phyloP scores from a whole-genome alignment of 2,329 filamentous ascomycete species.

The Aspergillus candidus region DNA sequence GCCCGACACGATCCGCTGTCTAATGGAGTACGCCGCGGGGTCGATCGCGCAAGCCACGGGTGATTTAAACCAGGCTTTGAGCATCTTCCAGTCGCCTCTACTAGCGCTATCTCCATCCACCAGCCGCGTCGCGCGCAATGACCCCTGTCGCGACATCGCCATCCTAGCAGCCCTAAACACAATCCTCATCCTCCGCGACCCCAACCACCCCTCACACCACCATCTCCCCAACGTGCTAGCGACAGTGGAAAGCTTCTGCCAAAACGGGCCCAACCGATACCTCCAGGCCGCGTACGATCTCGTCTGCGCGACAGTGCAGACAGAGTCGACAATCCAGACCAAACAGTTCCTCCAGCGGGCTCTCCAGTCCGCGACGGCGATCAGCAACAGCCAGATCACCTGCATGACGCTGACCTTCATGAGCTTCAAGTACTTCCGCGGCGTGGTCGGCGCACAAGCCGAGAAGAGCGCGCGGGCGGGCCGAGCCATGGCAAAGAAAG shows the following conservation, averaged over 20 bases:
- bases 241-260: constrained; percentile 61
- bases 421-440: constrained; percentile 74
- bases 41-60: constrained; percentile 72
- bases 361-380: constrained; percentile 61
- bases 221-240: constrained; percentile 58
- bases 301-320: constrained; percentile 61
- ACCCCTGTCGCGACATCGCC: constrained; percentile 57
- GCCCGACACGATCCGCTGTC: constrained; percentile 42
- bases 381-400: constrained; percentile 72
- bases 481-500: constrained; percentile 60
- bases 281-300: constrained; percentile 73
- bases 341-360: constrained; percentile 73
- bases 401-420: constrained; percentile 80
- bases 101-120: constrained; percentile 49
- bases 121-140: constrained; percentile 37
- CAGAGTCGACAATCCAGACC: constrained; percentile 65
- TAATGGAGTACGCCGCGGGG: constrained; percentile 66
- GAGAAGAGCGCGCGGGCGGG: constrained; percentile 69
- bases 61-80: constrained; percentile 61
- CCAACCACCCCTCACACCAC: constrained; percentile 51
- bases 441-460: constrained; percentile 73
- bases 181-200: constrained; percentile 66
- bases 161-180: constrained; percentile 60
- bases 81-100: constrained; percentile 56
- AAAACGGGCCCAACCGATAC: constrained; percentile 64